Percentiles rank a stretch among this genome's conserved stretches.
phyloP scores from a whole-genome alignment of 257 asterid species.

The Forsythia viridissima region DNA sequence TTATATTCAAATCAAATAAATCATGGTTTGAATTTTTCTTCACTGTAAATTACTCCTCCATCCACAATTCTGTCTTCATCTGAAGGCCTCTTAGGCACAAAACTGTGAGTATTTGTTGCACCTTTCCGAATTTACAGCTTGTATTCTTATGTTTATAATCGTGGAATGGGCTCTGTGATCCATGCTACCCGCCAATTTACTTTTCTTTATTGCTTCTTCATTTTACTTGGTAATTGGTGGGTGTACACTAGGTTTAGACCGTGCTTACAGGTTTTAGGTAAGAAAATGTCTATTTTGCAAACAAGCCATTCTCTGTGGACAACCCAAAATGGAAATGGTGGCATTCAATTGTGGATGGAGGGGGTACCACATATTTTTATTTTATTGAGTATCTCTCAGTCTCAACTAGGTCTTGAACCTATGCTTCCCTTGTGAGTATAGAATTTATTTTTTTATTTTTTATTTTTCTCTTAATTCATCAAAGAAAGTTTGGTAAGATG shows the following conservation, averaged over 20 bases:
- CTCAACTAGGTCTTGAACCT: no score
- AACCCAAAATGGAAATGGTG: no score
- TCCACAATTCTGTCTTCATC: neutral
- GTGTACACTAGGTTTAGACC: neutral
- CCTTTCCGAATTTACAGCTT: no score
- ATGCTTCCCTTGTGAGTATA: no score
- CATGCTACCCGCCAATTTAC: neutral
- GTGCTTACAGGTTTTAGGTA: neutral
- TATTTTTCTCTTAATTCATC: neutral
- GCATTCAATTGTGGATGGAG: no score
- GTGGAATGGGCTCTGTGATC: neutral
- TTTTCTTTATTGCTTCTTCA: neutral
- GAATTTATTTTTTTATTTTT: no score
- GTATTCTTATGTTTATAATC: no score
- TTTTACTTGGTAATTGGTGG: neutral
- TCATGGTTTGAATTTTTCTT: no score
- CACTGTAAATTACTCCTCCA: no score
- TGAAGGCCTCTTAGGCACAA: neutral
- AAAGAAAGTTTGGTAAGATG: neutral
- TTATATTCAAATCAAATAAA: no score
- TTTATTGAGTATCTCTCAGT: no score
- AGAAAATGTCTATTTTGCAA: neutral
- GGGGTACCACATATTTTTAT: no score
- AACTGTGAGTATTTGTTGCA: neutral
- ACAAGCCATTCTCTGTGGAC: neutral